Evolutionary conservation across 2,329 filamentous ascomycete genomes (phyloP).

Genomic region (Colletotrichum euphorbiae): DNA sequence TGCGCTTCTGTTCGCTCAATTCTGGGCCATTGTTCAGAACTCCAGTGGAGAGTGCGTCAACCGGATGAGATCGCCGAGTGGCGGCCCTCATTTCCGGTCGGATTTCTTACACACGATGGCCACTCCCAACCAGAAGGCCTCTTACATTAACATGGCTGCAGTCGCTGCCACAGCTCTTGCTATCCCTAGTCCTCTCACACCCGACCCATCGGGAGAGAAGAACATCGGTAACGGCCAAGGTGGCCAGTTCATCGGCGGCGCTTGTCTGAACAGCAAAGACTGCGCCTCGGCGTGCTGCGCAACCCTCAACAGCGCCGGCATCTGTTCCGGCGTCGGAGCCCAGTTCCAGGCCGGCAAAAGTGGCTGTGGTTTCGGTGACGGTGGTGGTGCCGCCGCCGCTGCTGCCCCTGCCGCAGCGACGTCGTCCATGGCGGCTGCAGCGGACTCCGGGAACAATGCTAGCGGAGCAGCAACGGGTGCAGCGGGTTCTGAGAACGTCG

Average conservation of each 20-base stretch:
- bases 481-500: conserved; percentile 44
- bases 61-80: conserved; percentile 12
- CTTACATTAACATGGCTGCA: not conserved
- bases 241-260: conserved; percentile 47
- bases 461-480: not conserved
- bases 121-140: not conserved
- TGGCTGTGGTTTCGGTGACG: conserved; percentile 44
- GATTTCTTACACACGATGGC: not conserved
- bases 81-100: not conserved
- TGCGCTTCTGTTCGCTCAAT: not conserved
- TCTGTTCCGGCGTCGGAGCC: conserved; percentile 45
- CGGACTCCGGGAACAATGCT: not conserved
- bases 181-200: conserved; percentile 41
- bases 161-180: conserved; percentile 41
- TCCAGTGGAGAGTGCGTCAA: not conserved
- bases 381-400: conserved; percentile 2
- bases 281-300: conserved; percentile 45
- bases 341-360: conserved; percentile 46
- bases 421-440: conserved; percentile 19
- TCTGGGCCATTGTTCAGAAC: conserved; percentile 24
- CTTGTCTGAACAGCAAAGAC: conserved; percentile 45
- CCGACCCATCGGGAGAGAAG: conserved; percentile 45
- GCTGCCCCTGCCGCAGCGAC: conserved; percentile 8
- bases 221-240: conserved; percentile 46
- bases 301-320: conserved; percentile 44